Evolutionary conservation across 2,329 filamentous ascomycete genomes (phyloP).

Genomic region (Dissoconium aciculare): DNA sequence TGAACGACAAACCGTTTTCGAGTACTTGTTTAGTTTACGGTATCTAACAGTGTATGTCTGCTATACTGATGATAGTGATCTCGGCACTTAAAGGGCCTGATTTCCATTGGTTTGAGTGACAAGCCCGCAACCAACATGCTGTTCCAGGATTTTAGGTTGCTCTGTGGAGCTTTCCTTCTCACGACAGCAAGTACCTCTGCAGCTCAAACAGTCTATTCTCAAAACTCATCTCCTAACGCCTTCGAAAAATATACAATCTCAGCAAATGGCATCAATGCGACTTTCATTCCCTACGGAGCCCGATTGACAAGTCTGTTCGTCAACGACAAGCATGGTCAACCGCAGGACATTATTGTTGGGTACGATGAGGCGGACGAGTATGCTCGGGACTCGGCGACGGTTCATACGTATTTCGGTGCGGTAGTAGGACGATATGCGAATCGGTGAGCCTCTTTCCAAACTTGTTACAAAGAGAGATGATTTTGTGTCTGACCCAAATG

Average conservation of each 20-base stretch:
- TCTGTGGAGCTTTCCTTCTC: too few relatives aligned
- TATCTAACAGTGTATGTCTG: too few relatives aligned
- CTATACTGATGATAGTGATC: too few relatives aligned
- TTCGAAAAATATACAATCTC: conserved; percentile 17
- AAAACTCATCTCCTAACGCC: conserved; percentile 16
- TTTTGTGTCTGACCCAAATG: conserved; percentile 10
- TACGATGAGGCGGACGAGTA: conserved; percentile 32
- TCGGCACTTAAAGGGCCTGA: too few relatives aligned
- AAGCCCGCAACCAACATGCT: too few relatives aligned
- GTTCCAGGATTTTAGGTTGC: too few relatives aligned
- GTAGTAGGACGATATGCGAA: conserved; percentile 43
- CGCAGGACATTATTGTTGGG: conserved; percentile 37
- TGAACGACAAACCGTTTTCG: too few relatives aligned
- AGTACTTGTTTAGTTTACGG: too few relatives aligned
- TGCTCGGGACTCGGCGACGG: conserved; percentile 30
- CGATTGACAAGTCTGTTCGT: conserved; percentile 19
- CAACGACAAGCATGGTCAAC: conserved; percentile 22
- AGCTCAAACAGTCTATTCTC: too few relatives aligned
- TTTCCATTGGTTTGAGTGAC: too few relatives aligned
- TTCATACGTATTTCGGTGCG: conserved; percentile 47
- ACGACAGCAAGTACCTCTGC: too few relatives aligned
- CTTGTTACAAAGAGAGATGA: neutral
- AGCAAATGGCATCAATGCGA: conserved; percentile 19
- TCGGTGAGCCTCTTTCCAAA: conserved; percentile 14
- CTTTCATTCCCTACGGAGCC: conserved; percentile 21